These are phyloP conservation scores for Debaryomyces sp. DNA, from an alignment of 1,139 yeast genomes.

Conservation along the genomic window DNA sequence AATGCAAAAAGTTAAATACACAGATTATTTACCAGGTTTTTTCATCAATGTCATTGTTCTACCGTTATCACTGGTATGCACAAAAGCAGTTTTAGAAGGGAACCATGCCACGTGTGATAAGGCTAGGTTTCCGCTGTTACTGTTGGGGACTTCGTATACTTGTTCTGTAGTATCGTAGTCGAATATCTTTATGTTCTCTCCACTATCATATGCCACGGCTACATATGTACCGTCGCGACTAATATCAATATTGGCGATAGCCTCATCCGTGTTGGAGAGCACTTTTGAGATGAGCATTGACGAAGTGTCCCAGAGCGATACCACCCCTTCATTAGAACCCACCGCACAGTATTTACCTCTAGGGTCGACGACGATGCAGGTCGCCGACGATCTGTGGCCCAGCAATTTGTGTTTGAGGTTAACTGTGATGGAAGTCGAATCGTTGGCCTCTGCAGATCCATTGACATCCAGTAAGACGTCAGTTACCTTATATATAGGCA, in stretches of 20 bases:
- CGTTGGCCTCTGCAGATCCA: conserved; percentile 15
- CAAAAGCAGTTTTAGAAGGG: conserved; percentile 40
- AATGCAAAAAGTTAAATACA: not conserved
- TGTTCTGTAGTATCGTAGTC: conserved; percentile 34
- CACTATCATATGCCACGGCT: conserved; percentile 49
- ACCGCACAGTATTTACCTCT: conserved; percentile 55
- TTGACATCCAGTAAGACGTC: not conserved
- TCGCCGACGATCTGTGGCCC: conserved; percentile 58
- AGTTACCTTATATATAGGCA: conserved; percentile 26
- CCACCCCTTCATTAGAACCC: conserved; percentile 73
- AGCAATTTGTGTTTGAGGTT: conserved; percentile 36
- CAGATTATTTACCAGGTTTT: conserved; percentile 15
- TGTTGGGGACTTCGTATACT: conserved; percentile 38
- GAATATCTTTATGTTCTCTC: conserved; percentile 40
- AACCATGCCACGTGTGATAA: conserved; percentile 42
- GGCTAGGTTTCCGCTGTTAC: conserved; percentile 38
- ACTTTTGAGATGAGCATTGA: conserved; percentile 49
- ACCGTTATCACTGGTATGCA: conserved; percentile 40
- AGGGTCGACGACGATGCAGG: conserved; percentile 58
- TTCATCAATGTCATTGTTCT: conserved; percentile 28
- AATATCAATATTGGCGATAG: conserved; percentile 46
- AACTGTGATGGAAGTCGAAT: not conserved
- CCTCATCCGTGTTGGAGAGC: conserved; percentile 52
- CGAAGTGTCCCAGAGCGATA: conserved; percentile 59
- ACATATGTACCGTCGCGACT: conserved; percentile 49